These are phyloP conservation scores for Coprinellus micaceus DNA, from an alignment of 768 basidiomycete genomes.

Conservation along the genomic window DNA sequence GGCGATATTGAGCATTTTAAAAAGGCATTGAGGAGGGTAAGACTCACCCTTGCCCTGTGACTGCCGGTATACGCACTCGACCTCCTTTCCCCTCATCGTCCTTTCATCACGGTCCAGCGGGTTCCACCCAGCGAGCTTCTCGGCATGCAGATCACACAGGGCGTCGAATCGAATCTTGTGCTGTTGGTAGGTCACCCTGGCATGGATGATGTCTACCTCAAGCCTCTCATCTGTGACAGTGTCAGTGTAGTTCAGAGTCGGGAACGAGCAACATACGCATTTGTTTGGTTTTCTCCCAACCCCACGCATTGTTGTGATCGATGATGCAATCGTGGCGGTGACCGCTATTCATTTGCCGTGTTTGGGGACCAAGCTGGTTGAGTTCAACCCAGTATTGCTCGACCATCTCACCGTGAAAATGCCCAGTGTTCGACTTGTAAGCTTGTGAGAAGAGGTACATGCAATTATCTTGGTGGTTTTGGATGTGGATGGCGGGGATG, in stretches of 20 bases:
- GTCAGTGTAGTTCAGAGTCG: not conserved
- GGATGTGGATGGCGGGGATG: constrained; percentile 22
- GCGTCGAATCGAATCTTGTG: not conserved
- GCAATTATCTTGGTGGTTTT: constrained; percentile 26
- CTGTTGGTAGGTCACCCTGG: not conserved
- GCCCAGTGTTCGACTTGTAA: constrained; percentile 16
- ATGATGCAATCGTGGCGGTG: constrained; percentile 25
- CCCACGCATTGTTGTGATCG: not conserved
- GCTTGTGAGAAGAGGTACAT: constrained; percentile 19
- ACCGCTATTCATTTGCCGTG: constrained; percentile 28
- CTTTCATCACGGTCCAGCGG: not conserved
- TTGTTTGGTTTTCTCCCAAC: not conserved
- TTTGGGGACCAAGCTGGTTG: constrained; percentile 21
- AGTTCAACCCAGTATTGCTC: constrained; percentile 24
- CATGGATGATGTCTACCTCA: not conserved
- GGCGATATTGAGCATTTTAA: not conserved
- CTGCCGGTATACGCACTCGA: not conserved
- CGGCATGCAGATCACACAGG: not conserved
- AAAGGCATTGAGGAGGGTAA: too few species aligned
- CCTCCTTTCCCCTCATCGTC: not conserved
- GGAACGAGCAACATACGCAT: not conserved
- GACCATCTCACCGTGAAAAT: constrained; percentile 28
- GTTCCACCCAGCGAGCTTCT: not conserved
- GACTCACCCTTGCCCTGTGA: not conserved
- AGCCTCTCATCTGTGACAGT: not conserved